Base-by-base conservation (phyloP, 2,329 filamentous ascomycete species). In the Colletotrichum spaethianum region DNA sequence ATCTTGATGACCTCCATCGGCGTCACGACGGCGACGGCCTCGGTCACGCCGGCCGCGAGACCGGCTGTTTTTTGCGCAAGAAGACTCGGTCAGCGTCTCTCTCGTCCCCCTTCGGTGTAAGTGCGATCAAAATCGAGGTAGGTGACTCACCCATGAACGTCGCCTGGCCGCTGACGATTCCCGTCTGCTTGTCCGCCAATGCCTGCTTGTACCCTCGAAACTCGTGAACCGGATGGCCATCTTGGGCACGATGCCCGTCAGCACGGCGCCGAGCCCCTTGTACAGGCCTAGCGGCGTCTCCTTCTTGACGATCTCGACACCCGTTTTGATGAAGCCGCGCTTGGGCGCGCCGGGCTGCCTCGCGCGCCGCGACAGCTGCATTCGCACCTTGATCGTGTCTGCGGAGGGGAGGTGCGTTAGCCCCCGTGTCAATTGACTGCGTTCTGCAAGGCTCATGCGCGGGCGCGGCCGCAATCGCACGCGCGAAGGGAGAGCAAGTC, bases 1-100 rank as follows among this genome's bases (percentile, higher is more conserved):
- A 99, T 99, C 90, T 99, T 99, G 84, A 99, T 91, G 74, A 99
- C 96, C 86, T 99, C 96, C 96, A 99, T 99, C 7, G 96, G 96
- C 38, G 95, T 98, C 68, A 99, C 96, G 63, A 99, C 94, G 60
- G 94, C 93, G 55, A 99, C 96, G 75, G 96, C 96, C 88, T 99
- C 96, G 26, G 96, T 98, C 23, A 99, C 92, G 83, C 96, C 96
- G 33, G 96, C 96, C 31, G 93, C 90, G 56, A 99, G 92, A 80
- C 96, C 96, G 77, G 96, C 94, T 76, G 63, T 61, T 31, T 2
- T 1, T 18, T 2, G 18, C n/a, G n/a, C n/a, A n/a, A n/a, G 23
- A 33, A 20, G 20, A 28, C 18, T 2, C 46, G 28, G n/a, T 56
- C 38, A 69, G 66, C 67, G 46, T n/a, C 12, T 63, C 36, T 26